These are phyloP conservation scores for Cryptococcus hybrid DNA, from an alignment of 1,284 basidiomycete species.

Conservation along the genomic window DNA sequence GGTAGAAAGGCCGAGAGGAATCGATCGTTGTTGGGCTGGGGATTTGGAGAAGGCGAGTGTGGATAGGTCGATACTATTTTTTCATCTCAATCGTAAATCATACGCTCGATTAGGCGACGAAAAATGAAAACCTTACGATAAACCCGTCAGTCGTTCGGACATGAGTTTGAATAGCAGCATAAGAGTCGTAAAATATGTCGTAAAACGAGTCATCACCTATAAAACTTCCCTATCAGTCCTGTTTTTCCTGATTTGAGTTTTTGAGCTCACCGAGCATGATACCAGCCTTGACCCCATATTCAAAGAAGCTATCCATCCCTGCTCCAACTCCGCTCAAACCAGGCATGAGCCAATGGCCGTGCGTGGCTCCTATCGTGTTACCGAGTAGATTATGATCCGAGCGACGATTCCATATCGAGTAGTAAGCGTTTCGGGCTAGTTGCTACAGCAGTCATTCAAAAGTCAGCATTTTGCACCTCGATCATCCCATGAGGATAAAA, in stretches of 20 bases:
- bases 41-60: constrained; percentile 26
- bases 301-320: constrained; percentile 90
- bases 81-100: too few relatives aligned
- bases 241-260: not conserved
- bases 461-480: too few relatives aligned
- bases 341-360: constrained; percentile 55
- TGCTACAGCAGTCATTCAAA: constrained; percentile 27
- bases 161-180: constrained; percentile 83
- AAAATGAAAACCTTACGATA: constrained; percentile 60
- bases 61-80: constrained; percentile 38
- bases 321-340: constrained; percentile 80
- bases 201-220: constrained; percentile 80
- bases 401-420: constrained; percentile 85
- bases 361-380: constrained; percentile 71
- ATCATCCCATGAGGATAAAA: too few relatives aligned
- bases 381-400: constrained; percentile 78
- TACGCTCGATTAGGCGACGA: too few relatives aligned
- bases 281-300: constrained; percentile 69
- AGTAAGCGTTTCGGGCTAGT: constrained; percentile 62
- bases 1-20: constrained; percentile 54
- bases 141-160: constrained; percentile 77
- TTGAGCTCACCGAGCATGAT: constrained; percentile 70
- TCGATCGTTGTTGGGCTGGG: constrained; percentile 36
- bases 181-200: constrained; percentile 84
- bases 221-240: not conserved